Conservation (phyloP, 1,284 basidiomycete genomes). For the Tilletia horrida region DNA sequence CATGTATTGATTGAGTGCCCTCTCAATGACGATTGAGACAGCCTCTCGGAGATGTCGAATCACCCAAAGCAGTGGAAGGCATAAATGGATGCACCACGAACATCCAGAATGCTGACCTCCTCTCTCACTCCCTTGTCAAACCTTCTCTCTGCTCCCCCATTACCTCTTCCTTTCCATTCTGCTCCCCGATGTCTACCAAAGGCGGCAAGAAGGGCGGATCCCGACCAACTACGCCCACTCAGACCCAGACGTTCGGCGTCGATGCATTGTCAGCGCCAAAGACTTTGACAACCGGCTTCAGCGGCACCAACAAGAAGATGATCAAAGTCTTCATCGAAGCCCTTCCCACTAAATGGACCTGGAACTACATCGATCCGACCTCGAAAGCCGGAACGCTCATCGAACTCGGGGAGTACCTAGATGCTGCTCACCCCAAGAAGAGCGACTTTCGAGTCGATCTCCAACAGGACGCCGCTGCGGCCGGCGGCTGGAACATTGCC, state of each 20-base stretch:
- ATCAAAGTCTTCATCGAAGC: background rate
- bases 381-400: background rate
- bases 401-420: background rate
- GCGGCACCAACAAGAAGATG: background rate
- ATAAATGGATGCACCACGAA: too few species aligned
- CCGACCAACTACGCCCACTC: background rate
- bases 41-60: too few species aligned
- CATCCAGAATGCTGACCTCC: too few species aligned
- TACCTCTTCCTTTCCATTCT: too few species aligned
- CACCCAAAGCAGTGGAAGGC: too few species aligned
- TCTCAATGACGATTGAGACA: too few species aligned
- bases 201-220: too few species aligned
- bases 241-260: background rate
- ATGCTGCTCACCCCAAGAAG: background rate
- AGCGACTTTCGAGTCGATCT: background rate
- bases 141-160: too few species aligned
- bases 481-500: constrained; percentile 6
- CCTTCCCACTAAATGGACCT: background rate
- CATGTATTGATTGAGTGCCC: too few species aligned
- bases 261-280: background rate
- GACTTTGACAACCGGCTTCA: background rate
- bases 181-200: too few species aligned
- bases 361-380: background rate
- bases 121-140: too few species aligned
- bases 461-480: background rate